phyloP scores from a whole-genome alignment of 2,329 filamentous ascomycete genomes.

The Hypoxylon sp. region DNA sequence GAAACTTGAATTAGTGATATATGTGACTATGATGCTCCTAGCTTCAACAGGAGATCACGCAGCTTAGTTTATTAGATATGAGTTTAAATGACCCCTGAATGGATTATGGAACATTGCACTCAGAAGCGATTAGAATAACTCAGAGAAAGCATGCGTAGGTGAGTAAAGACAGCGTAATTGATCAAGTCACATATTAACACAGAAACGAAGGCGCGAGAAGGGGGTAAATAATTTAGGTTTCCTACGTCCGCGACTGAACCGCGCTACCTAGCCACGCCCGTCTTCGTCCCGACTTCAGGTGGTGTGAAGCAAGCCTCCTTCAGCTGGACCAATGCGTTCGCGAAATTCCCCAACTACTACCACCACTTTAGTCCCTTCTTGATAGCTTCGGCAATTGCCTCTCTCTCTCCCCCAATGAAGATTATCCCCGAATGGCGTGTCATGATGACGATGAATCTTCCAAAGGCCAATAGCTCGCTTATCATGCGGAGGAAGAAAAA shows the following conservation, averaged over 20 bases:
- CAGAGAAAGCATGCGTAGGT: not conserved
- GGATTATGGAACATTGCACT: not conserved
- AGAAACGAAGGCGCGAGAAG: constrained; percentile 10
- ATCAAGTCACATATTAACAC: constrained; percentile 12
- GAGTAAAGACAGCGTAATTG: not conserved
- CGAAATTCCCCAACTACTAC: constrained; percentile 25
- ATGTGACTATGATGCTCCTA: not conserved
- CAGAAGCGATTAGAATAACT: not conserved
- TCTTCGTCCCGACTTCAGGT: not conserved
- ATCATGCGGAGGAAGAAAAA: constrained; percentile 35
- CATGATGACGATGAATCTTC: constrained; percentile 21
- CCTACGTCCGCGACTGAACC: constrained; percentile 38
- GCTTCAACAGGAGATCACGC: not conserved
- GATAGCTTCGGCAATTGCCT: constrained; percentile 14
- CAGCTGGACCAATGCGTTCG: constrained; percentile 16
- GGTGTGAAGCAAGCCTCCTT: constrained; percentile 24
- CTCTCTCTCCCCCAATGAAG: constrained; percentile 14
- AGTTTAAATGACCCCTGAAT: not conserved
- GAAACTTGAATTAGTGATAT: not conserved
- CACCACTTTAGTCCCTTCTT: constrained; percentile 13
- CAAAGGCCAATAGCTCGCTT: constrained; percentile 25
- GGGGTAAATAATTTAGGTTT: constrained; percentile 45
- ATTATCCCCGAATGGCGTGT: constrained; percentile 10
- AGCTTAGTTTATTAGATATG: not conserved
- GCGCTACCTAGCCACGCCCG: constrained; percentile 31